Base-by-base conservation (phyloP, 2,329 filamentous ascomycete genomes). In the Fusarium phyllophilum region DNA sequence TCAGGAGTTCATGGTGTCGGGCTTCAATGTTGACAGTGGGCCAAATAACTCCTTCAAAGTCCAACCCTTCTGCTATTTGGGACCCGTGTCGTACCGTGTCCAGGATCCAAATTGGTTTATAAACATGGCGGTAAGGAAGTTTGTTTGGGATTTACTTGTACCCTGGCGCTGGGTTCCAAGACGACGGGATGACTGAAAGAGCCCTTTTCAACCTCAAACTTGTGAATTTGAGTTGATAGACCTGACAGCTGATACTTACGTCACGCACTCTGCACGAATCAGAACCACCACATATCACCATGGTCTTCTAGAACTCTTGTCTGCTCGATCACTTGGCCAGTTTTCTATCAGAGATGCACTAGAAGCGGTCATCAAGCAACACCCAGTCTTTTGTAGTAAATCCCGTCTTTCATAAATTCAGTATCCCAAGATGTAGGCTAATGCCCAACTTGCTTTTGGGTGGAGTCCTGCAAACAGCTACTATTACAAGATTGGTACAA, bases 131-230 rank as follows among this genome's bases (percentile, higher is more conserved):
- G 33, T 29, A 8, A 22, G 3, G 7, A 4, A 14, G 2, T 22
- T 38, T 38, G 0, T 5, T 4, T 7, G 5, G 8, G 6, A 3
- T 17, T 0, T 13, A 9, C 18, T 5, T 0, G 5, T 13, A 15
- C 14, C 15, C 18, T 54, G n/a, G 20, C 14, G 13, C 2, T 13
- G 5, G 1, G 3, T 54, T 54, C 3, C 1, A 20, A 5, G 17
- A 5, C 0, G 6, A 3, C 2, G n/a, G 4, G 13, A 20, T 10
- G 3, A 1, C 12, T 52, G 2, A 10, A 51, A 51, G 2, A 24
- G 8, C 8, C 22, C 17, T 34, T 24, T 20, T 18, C 0, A 13
- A 8, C 14, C 8, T 17, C 10, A 31, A 31, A n/a, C 14, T 29
- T 31, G 9, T 29, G 4, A 46, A 13, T 46, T 29, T 15, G 20